Evolutionary conservation across 306 rosid species (phyloP).

Genomic region (Casuarina equisetifolia): DNA sequence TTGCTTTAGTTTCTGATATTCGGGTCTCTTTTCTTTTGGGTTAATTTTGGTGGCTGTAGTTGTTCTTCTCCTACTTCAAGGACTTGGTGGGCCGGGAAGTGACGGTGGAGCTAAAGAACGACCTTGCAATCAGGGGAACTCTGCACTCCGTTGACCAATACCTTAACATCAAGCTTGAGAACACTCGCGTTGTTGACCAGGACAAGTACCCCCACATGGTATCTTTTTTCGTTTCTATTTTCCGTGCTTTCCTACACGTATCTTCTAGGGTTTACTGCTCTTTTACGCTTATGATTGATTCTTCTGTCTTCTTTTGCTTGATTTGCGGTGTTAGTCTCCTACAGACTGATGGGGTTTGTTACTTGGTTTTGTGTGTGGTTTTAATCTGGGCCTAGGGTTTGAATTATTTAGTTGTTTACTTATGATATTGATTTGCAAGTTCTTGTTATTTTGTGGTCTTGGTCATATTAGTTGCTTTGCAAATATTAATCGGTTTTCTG

Average conservation of each 20-base stretch:
- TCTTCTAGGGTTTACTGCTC: background rate
- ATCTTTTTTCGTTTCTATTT: background rate
- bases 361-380: background rate
- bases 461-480: background rate
- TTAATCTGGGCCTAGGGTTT: background rate
- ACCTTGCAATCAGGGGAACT: constrained; percentile 89
- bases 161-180: constrained; percentile 95
- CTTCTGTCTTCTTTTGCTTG: background rate
- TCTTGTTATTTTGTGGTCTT: background rate
- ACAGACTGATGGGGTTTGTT: background rate
- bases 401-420: background rate
- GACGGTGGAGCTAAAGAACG: constrained; percentile 95
- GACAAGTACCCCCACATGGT: constrained; percentile 99
- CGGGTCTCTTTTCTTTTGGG: constrained; percentile 13
- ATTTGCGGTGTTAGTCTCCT: background rate
- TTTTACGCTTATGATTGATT: background rate
- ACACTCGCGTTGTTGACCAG: constrained; percentile 94
- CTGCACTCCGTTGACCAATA: constrained; percentile 97
- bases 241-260: constrained; percentile 16
- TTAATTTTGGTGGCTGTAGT: constrained; percentile 37
- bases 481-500: background rate
- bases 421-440: background rate
- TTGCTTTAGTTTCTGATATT: background rate
- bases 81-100: constrained; percentile 98
- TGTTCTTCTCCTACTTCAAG: constrained; percentile 98